A percentile compares a stretch with the other conserved stretches of the same genome.
These are phyloP conservation scores for Xylariales sp. DNA, from an alignment of 2,329 filamentous ascomycete species.

Conservation along the genomic window DNA sequence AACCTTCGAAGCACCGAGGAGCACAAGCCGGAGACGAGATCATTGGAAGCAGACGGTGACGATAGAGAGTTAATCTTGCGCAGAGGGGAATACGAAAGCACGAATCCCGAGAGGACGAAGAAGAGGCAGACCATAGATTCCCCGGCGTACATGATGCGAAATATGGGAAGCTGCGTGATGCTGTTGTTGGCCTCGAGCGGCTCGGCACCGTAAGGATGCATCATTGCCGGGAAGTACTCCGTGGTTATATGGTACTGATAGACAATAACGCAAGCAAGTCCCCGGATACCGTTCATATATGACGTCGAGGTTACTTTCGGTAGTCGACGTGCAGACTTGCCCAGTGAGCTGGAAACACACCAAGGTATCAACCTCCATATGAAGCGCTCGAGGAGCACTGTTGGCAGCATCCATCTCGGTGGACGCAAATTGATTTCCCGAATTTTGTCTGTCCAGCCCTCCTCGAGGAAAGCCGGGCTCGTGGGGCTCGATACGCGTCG, in stretches of 20 bases:
- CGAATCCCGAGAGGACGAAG: too few relatives aligned
- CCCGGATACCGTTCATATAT: constrained; percentile 3
- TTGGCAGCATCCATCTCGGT: too few relatives aligned
- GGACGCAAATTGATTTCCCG: too few relatives aligned
- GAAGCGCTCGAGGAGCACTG: too few relatives aligned
- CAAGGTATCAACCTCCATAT: constrained; percentile 2
- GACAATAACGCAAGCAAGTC: constrained; percentile 1
- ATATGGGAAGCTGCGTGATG: constrained; percentile 1
- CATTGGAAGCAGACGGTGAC: too few relatives aligned
- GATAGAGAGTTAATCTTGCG: background rate
- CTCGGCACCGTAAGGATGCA: background rate
- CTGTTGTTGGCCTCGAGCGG: background rate
- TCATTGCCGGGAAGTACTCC: background rate
- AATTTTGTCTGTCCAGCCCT: too few relatives aligned
- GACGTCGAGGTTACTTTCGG: background rate
- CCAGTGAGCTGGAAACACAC: background rate
- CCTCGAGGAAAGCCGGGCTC: too few relatives aligned
- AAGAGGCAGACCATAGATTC: constrained; percentile 5
- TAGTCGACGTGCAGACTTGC: background rate
- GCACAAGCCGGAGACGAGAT: background rate
- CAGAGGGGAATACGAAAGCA: constrained; percentile 2
- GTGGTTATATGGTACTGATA: background rate
- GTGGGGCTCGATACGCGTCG: too few relatives aligned
- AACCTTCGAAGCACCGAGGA: too few relatives aligned
- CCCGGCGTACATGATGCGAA: constrained; percentile 2